Evolutionary conservation across 2,329 filamentous ascomycete genomes (phyloP).

Genomic region (Grosmannia huntii): DNA sequence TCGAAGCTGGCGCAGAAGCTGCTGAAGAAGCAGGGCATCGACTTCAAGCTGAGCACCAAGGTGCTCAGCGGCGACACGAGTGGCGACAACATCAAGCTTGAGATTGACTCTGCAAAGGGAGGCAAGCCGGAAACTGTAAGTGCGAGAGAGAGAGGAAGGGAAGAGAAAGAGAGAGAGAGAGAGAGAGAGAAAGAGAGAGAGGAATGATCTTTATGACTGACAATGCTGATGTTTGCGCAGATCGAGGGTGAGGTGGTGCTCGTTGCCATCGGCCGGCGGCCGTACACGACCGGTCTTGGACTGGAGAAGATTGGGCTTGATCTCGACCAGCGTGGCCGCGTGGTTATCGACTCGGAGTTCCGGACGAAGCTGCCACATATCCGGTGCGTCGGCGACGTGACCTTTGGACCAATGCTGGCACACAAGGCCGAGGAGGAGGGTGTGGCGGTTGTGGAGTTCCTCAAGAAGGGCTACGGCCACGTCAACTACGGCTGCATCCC

Average conservation of each 20-base stretch:
- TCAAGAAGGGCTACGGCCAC: constrained; percentile 94
- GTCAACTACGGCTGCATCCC: constrained; percentile 98
- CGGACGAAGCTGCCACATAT: constrained; percentile 96
- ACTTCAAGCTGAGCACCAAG: constrained; percentile 98
- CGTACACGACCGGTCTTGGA: constrained; percentile 83
- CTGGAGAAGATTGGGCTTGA: constrained; percentile 91
- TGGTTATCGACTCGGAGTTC: constrained; percentile 98
- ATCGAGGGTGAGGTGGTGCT: constrained; percentile 92
- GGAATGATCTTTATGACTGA: neutral
- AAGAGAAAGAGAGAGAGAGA: no score
- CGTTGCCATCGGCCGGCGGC: constrained; percentile 89
- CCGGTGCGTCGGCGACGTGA: constrained; percentile 88
- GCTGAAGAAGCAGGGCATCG: constrained; percentile 89
- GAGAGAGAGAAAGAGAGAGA: no score
- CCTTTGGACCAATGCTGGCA: constrained; percentile 96
- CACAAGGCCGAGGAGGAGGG: constrained; percentile 99
- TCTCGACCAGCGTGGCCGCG: constrained; percentile 80
- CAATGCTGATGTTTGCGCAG: constrained; percentile 26
- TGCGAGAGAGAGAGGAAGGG: neutral
- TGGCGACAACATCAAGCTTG: constrained; percentile 66
- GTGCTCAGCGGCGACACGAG: constrained; percentile 73
- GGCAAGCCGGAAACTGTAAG: constrained; percentile 85
- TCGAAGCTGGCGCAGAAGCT: constrained; percentile 87
- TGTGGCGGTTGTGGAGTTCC: constrained; percentile 89
- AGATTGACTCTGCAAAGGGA: constrained; percentile 86